phyloP scores from a whole-genome alignment of 257 asterid genomes.

The Fraxinus excelsior region DNA sequence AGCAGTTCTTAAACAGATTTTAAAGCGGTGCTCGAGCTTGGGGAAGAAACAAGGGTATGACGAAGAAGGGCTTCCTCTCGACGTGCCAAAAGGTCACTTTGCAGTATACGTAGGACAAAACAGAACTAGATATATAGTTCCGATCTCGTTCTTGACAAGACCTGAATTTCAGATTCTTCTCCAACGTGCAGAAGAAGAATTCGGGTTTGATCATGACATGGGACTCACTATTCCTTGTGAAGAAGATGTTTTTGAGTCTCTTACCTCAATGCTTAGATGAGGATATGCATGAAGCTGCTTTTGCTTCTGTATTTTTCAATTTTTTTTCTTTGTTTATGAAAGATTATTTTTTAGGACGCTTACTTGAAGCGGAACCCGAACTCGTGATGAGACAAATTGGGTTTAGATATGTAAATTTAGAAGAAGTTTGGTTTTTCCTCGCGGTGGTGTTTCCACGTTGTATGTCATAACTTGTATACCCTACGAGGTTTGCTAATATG shows the following conservation, averaged over 20 bases:
- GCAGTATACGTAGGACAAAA: slow-evolving; percentile 44
- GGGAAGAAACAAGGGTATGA: slow-evolving; percentile 37
- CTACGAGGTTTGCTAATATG: slow-evolving; percentile 22
- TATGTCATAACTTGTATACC: not conserved
- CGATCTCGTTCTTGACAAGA: slow-evolving; percentile 31
- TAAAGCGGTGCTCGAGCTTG: slow-evolving; percentile 51
- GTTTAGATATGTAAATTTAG: slow-evolving; percentile 28
- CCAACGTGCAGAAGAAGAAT: slow-evolving; percentile 46
- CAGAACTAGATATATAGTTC: slow-evolving; percentile 38
- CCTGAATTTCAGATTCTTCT: slow-evolving; percentile 34
- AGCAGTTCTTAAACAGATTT: slow-evolving; percentile 42
- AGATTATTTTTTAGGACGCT: not conserved
- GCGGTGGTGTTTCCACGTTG: slow-evolving; percentile 28
- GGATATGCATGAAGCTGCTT: not conserved
- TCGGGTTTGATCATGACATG: slow-evolving; percentile 41
- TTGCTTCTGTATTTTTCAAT: not conserved
- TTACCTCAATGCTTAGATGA: slow-evolving; percentile 30
- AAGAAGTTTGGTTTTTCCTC: slow-evolving; percentile 25
- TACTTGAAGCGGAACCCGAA: not conserved
- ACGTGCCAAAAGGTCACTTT: slow-evolving; percentile 46
- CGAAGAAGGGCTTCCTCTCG: slow-evolving; percentile 37
- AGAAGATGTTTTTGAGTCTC: slow-evolving; percentile 35
- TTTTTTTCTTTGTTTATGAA: slow-evolving; percentile 11
- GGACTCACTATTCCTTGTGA: slow-evolving; percentile 48
- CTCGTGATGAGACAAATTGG: slow-evolving; percentile 12